A percentile compares a stretch with the other conserved stretches of the same genome.
Evolutionary conservation across 805 yeast genomes (phyloP).

Genomic region (Candida silvicultrix): DNA sequence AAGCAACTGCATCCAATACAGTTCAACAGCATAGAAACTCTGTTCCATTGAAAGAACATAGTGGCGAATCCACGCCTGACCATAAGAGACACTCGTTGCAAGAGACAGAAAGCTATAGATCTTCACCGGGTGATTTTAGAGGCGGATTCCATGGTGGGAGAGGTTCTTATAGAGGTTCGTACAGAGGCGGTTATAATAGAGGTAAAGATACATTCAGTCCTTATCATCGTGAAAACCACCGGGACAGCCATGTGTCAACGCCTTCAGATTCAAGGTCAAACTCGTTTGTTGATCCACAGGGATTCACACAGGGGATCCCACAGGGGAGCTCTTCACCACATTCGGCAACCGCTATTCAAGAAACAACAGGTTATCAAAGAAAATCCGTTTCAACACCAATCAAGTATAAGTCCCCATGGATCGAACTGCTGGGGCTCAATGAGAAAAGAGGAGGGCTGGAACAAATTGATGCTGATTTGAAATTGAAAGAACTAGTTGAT

Average conservation of each 20-base stretch:
- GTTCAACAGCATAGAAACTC: no score
- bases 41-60: no score
- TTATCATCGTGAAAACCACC: neutral
- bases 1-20: no score
- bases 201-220: slow-evolving; percentile 1
- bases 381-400: no score
- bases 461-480: slow-evolving; percentile 1
- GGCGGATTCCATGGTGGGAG: slow-evolving; percentile 1
- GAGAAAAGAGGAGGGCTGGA: neutral
- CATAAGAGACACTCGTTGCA: neutral
- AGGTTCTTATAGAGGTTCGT: slow-evolving; percentile 4
- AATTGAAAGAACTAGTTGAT: slow-evolving; percentile 3
- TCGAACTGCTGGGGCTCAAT: slow-evolving; percentile 7
- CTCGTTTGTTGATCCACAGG: neutral
- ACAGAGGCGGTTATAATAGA: slow-evolving; percentile 3
- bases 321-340: no score
- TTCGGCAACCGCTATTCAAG: neutral
- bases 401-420: slow-evolving; percentile 9
- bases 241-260: neutral
- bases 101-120: neutral
- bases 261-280: neutral
- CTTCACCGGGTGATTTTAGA: neutral
- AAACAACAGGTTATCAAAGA: neutral
- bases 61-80: neutral
- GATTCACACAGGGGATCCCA: no score